phyloP scores from a whole-genome alignment of 345 rosid species.

The Microthlaspi erraticum region DNA sequence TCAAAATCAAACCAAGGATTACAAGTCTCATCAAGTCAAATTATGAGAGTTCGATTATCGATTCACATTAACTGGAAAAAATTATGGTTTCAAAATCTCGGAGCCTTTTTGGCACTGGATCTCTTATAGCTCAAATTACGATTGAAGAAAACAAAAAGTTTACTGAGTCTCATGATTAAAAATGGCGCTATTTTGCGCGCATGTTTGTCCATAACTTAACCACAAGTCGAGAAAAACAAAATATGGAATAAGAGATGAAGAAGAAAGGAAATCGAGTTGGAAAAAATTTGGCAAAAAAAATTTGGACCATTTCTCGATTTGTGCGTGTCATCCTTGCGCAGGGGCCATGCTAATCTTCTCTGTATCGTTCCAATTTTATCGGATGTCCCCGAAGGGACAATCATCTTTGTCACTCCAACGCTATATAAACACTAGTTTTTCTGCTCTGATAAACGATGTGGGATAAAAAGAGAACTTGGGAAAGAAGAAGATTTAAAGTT shows the following conservation, averaged over 20 bases:
- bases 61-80: no score
- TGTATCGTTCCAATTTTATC: not conserved
- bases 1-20: not conserved
- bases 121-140: not conserved
- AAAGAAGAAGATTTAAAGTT: not conserved
- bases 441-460: not conserved
- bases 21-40: not conserved
- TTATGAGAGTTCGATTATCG: not conserved
- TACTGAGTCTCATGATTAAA: not conserved
- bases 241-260: not conserved
- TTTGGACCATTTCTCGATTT: slow-evolving; percentile 13
- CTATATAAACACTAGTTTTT: not conserved
- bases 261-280: not conserved
- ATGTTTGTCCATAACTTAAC: not conserved
- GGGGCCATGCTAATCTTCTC: slow-evolving; percentile 8
- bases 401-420: fast-evolving
- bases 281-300: not conserved
- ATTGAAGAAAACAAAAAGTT: not conserved
- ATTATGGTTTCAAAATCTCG: not conserved
- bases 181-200: not conserved
- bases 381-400: not conserved
- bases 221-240: not conserved
- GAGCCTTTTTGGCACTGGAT: not conserved
- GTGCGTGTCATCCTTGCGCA: slow-evolving; percentile 27
- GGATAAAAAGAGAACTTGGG: not conserved